Conservation (phyloP, 352 stramenopile species). For the Phytophthora sansomeana region DNA sequence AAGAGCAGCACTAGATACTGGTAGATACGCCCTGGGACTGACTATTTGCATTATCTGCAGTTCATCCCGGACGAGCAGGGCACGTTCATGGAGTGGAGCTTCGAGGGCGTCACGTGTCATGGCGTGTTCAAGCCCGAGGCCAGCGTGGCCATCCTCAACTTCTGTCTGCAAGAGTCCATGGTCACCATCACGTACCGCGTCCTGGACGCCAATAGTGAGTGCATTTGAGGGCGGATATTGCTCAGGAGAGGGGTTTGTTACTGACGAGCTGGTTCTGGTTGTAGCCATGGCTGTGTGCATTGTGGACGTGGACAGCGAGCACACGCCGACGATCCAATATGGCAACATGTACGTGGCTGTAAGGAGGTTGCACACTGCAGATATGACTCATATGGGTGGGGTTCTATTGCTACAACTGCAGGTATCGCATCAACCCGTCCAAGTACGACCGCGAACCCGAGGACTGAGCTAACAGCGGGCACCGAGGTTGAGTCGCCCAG, state of each 20-base stretch:
- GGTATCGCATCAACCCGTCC: slow-evolving; percentile 78
- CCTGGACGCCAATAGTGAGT: slow-evolving; percentile 80
- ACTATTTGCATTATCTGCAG: slow-evolving; percentile 37
- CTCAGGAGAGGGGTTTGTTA: not conserved
- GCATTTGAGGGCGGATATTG: not conserved
- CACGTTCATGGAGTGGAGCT: slow-evolving; percentile 90
- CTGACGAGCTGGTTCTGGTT: not conserved
- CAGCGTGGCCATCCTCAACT: slow-evolving; percentile 87
- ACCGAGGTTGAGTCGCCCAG: not conserved
- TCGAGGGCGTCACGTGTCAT: slow-evolving; percentile 85
- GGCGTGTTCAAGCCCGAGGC: slow-evolving; percentile 83
- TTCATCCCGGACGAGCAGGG: slow-evolving; percentile 83
- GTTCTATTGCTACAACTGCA: slow-evolving; percentile 22
- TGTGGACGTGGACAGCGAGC: slow-evolving; percentile 85
- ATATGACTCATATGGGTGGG: not conserved
- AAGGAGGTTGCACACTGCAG: not conserved
- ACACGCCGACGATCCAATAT: slow-evolving; percentile 84
- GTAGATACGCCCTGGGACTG: not conserved
- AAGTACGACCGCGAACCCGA: slow-evolving; percentile 73
- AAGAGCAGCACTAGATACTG: not conserved
- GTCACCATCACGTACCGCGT: slow-evolving; percentile 88
- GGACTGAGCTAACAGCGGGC: slow-evolving; percentile 33
- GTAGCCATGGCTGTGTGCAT: slow-evolving; percentile 87
- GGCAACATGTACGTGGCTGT: slow-evolving; percentile 74
- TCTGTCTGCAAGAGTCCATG: slow-evolving; percentile 84